phyloP scores from a whole-genome alignment of 2,329 filamentous ascomycete genomes.

The Talaromyces sp. region DNA sequence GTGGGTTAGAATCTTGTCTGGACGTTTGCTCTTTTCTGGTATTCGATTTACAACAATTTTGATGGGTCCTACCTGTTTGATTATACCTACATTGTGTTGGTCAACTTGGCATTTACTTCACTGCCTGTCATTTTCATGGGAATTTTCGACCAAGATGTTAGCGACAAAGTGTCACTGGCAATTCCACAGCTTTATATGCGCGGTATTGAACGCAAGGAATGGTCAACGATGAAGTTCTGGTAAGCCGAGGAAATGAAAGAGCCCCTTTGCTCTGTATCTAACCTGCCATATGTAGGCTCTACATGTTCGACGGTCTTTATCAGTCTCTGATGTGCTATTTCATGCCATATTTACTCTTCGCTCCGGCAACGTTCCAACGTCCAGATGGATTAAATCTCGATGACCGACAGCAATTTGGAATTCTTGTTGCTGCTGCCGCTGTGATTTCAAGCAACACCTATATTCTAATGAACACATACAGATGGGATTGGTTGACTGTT shows the following conservation, averaged over 20 bases:
- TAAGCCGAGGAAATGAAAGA: conserved; percentile 41
- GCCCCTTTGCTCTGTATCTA: not conserved
- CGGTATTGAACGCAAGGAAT: conserved; percentile 92
- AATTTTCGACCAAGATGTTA: conserved; percentile 93
- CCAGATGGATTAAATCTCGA: conserved; percentile 68
- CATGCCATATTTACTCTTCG: conserved; percentile 78
- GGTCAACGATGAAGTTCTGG: conserved; percentile 97
- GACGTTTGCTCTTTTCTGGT: conserved; percentile 97
- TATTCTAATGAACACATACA: conserved; percentile 91
- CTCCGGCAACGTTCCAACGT: conserved; percentile 61
- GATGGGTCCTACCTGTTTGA: conserved; percentile 97
- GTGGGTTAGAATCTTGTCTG: conserved; percentile 77
- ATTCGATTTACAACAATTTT: conserved; percentile 89
- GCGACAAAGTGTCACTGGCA: conserved; percentile 84
- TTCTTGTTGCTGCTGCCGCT: conserved; percentile 77
- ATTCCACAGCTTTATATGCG: conserved; percentile 93
- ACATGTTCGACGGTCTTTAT: conserved; percentile 92
- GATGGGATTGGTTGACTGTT: conserved; percentile 96
- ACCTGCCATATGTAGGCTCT: conserved; percentile 53
- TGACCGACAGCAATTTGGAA: conserved; percentile 78
- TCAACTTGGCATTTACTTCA: conserved; percentile 95
- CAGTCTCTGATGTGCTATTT: conserved; percentile 92
- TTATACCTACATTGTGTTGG: conserved; percentile 94
- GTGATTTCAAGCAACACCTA: conserved; percentile 89
- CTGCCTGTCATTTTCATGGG: conserved; percentile 92